Base-by-base conservation (phyloP, 176 grass and related monocot genomes). In the Bolboschoenus planiculmis region DNA sequence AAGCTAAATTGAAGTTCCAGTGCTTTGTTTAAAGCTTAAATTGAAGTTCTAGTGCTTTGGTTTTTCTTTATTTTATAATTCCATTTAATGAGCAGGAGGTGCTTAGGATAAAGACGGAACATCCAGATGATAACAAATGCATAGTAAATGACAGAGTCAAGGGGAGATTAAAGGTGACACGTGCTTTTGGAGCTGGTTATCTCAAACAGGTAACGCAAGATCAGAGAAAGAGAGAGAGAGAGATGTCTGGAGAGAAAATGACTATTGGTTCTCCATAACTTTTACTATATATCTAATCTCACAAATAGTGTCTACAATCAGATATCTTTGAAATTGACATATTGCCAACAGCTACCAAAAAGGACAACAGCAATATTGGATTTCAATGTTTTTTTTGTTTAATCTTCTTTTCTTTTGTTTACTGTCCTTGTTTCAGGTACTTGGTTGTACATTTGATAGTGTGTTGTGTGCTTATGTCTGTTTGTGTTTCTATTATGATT, bases 81-180 rank as follows among this genome's bases (percentile, higher is more conserved):
- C 11, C 13, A 27, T 73, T 13, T 53, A 26, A 60, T 81, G 16
- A 82, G 84, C 86, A 97, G 94, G 94, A 97, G 90, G 90, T 97
- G 15, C 83, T 84, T 43, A 90, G 94, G 75, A 94, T 97, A 64
- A 97, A 87, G 81, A 70, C 26, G 27, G 94, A 97, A 39, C 94
- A 97, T 87, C 92, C 90, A 21, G 88, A 92, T 90, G 94, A 97
- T 82, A 67, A 90, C 80, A 88, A 88, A 35, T 94, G 92, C 86
- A 92, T 97, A 85, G 83, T 89, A 24, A 97, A 97, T 89, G 94
- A 88, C 21, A 92, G 94, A 91, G 94, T 97, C 21, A 97, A 97
- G 70, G 92, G 94, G 0, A 90, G 90, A 78, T 79, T 97, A 83
- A 94, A 94, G 70, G 94, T 97, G 78, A 97, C 94, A 31, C 86